Evolutionary conservation across 2,329 filamentous ascomycete genomes (phyloP).

Genomic region (Fusarium subtropicale): DNA sequence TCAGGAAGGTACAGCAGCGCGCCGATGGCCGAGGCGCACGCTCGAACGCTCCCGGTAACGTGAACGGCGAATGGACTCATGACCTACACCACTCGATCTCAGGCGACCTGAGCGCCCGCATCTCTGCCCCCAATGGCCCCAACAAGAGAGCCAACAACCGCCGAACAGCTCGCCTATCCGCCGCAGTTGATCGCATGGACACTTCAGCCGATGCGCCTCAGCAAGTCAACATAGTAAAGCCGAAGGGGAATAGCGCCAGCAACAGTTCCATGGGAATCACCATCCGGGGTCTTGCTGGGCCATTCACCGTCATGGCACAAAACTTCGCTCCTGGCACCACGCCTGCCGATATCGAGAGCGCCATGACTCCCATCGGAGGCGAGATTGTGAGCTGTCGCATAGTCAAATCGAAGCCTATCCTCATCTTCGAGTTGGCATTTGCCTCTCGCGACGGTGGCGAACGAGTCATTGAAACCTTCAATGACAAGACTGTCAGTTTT

Average conservation of each 20-base stretch:
- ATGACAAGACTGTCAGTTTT: slow-evolving; percentile 73
- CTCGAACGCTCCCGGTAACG: slow-evolving; percentile 57
- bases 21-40: slow-evolving; percentile 39
- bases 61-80: slow-evolving; percentile 77
- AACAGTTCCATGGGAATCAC: slow-evolving; percentile 65
- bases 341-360: slow-evolving; percentile 83
- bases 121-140: slow-evolving; percentile 54
- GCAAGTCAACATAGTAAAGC: slow-evolving; percentile 53
- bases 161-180: slow-evolving; percentile 56
- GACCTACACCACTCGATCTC: slow-evolving; percentile 69
- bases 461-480: slow-evolving; percentile 78
- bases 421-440: slow-evolving; percentile 83
- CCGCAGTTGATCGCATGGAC: slow-evolving; percentile 59
- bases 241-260: slow-evolving; percentile 19
- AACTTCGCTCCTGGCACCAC: slow-evolving; percentile 88
- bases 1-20: slow-evolving; percentile 71
- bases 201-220: slow-evolving; percentile 47
- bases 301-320: slow-evolving; percentile 78
- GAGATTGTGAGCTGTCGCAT: slow-evolving; percentile 75
- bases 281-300: slow-evolving; percentile 79
- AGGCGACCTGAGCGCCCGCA: slow-evolving; percentile 59
- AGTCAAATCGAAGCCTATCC: slow-evolving; percentile 74
- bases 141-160: slow-evolving; percentile 41
- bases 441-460: slow-evolving; percentile 78
- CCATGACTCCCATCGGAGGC: slow-evolving; percentile 80